Evolutionary conservation across 495 filamentous ascomycete genomes (phyloP), one percentile per base, ranked within the genome.

Genomic region (Alectoria sarmentosa): DNA sequence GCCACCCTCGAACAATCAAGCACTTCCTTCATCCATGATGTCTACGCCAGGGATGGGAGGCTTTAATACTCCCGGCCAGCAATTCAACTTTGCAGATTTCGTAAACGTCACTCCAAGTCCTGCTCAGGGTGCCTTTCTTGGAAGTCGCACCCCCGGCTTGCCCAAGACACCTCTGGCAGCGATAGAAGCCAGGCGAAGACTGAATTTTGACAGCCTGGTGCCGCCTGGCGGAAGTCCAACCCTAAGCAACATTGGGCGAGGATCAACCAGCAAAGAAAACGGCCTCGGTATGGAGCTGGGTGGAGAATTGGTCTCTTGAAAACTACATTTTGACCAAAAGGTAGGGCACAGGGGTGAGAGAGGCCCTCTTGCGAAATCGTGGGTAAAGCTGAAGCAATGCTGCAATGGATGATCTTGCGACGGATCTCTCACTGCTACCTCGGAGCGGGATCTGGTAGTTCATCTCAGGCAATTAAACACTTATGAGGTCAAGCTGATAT

Each of bases 71-170:
- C 83, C 83, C 3, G 78, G 78, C 36, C 83, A 86, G 62, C 84
- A 85, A 65, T 96, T 97, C 77, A 94, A 97, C 77, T 96, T 97
- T 76, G 86, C 91, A 11, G 95, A 98, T 73, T 99, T 96, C 72
- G 88, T 98, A 65, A 96, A 99, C 72, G 90, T 97, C 75, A 71
- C 94, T 19, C 94, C 95, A 8, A 94, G 90, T 68, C 95, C 94
- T 4, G 94, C 92, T 15, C 94, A 96, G 75, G 90, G 85, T 64
- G 81, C 86, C 7, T 96, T 86, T 17, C 30, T 55, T 80, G 87
- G 86, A 59, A 77, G 75, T 63, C 82, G 83, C n/a, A 83, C 84
- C 56, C 76, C 79, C 65, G 82, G 74, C 64, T 77, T 72, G 66
- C 69, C 73, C 79, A 88, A 83, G 78, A 84, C 94, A 63, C 79